phyloP scores from a whole-genome alignment of 2,329 filamentous ascomycete genomes.

The Bipolaris sorokiniana region DNA sequence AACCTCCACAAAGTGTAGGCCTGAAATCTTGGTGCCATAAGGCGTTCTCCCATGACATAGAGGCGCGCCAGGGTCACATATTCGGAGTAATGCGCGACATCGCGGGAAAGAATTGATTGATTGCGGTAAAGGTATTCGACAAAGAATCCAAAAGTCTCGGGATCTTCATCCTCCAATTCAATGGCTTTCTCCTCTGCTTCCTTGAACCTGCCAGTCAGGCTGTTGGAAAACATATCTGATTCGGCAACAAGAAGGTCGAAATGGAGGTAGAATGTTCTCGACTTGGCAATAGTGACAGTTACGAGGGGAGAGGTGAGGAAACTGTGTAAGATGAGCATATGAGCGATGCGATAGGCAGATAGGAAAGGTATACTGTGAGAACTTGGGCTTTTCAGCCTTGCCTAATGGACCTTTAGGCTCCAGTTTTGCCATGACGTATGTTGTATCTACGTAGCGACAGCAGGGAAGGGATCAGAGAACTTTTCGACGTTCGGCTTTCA shows the following conservation, averaged over 20 bases:
- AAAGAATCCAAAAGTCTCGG: slow-evolving; percentile 27
- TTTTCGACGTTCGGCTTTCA: not conserved
- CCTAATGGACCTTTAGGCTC: not conserved
- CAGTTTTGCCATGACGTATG: not conserved
- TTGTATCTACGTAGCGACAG: not conserved
- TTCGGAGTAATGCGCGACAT: not conserved
- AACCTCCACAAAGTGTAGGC: not conserved
- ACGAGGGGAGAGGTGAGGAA: not conserved
- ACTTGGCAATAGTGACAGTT: not conserved
- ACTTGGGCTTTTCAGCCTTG: not conserved
- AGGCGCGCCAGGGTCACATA: not conserved
- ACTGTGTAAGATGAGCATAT: not conserved
- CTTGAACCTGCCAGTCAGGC: not conserved
- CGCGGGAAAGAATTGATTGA: slow-evolving; percentile 16
- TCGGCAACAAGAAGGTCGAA: not conserved
- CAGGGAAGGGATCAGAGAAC: not conserved
- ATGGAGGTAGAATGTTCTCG: not conserved
- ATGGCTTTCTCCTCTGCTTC: not conserved
- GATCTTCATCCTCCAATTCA: slow-evolving; percentile 21
- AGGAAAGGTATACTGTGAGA: not conserved
- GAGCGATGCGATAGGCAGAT: not conserved
- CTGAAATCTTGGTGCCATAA: not conserved
- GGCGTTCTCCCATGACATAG: not conserved
- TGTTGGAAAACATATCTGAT: not conserved
- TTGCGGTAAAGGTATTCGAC: slow-evolving; percentile 33